Evolutionary conservation across 225 moss, liverwort and hornwort genomes (phyloP).

Genomic region (Sphagnum tenellum): DNA sequence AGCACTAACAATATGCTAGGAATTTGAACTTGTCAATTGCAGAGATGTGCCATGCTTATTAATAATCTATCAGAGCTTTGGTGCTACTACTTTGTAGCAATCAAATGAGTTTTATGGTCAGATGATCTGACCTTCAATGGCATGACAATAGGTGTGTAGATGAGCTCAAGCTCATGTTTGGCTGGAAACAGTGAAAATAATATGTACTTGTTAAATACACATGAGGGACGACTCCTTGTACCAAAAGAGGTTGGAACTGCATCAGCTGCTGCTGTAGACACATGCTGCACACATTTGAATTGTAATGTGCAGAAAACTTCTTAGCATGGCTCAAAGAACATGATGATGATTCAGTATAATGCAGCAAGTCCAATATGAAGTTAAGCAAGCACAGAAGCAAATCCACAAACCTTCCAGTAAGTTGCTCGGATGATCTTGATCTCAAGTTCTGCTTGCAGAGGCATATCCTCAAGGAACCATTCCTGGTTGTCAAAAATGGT

Average conservation of each 20-base stretch:
- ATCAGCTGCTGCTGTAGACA: background rate
- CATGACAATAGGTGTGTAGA: conserved; percentile 1
- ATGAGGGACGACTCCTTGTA: too few relatives aligned
- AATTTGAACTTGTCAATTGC: too few relatives aligned
- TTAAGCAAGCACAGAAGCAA: background rate
- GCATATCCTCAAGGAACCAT: background rate
- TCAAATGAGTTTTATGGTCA: too few relatives aligned
- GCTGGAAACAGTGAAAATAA: conserved; percentile 1
- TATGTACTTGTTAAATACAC: background rate
- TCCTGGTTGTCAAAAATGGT: conserved; percentile 2
- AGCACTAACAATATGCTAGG: too few relatives aligned
- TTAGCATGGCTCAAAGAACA: too few relatives aligned
- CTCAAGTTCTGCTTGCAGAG: conserved; percentile 3
- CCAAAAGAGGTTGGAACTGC: background rate
- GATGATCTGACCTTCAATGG: conserved; percentile 1
- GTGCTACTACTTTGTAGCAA: too few relatives aligned
- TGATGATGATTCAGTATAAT: too few relatives aligned
- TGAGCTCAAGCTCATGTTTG: conserved; percentile 1
- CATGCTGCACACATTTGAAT: too few relatives aligned
- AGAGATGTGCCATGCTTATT: too few relatives aligned
- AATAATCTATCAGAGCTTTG: too few relatives aligned
- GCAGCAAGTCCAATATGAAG: background rate
- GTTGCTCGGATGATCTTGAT: conserved; percentile 5
- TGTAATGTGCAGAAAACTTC: too few relatives aligned
- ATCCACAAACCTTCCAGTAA: background rate